phyloP scores from a whole-genome alignment of 2,329 filamentous ascomycete species.

The Gnomoniopsis smithogilvyi region DNA sequence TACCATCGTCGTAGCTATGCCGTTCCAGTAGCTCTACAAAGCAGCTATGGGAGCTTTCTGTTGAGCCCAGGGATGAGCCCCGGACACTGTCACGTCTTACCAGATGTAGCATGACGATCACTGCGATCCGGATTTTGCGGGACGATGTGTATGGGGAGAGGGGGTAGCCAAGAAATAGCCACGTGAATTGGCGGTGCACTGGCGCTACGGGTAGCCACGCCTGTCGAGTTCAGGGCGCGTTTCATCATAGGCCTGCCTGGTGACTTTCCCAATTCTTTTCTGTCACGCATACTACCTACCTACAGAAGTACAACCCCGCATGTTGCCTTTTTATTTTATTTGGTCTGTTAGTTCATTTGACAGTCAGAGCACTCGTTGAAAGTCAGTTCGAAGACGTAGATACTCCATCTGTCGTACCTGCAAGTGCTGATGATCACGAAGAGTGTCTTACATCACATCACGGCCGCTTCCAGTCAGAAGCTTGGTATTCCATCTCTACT shows the following conservation, averaged over 20 bases:
- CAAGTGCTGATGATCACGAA: neutral
- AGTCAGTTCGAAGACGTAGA: slow-evolving; percentile 10
- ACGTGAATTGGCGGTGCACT: slow-evolving; percentile 17
- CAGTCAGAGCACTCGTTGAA: neutral
- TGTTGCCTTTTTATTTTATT: no score
- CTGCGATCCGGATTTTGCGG: neutral
- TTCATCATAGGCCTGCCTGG: neutral
- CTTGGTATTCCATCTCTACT: neutral
- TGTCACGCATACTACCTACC: neutral
- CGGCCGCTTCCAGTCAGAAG: neutral
- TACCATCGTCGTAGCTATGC: neutral
- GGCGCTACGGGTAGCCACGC: slow-evolving; percentile 8
- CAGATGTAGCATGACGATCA: neutral
- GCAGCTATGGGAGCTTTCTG: no score
- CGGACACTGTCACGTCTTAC: neutral
- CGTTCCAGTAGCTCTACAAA: neutral
- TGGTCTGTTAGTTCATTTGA: no score
- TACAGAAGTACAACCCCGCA: no score
- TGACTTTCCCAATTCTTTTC: neutral
- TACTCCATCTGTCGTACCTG: neutral
- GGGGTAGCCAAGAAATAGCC: neutral
- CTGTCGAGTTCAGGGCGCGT: slow-evolving; percentile 15
- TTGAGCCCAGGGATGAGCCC: neutral
- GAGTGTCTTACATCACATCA: neutral
- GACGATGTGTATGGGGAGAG: neutral